phyloP scores from a whole-genome alignment of 352 stramenopile genomes.

The Plasmopara halstedii region DNA sequence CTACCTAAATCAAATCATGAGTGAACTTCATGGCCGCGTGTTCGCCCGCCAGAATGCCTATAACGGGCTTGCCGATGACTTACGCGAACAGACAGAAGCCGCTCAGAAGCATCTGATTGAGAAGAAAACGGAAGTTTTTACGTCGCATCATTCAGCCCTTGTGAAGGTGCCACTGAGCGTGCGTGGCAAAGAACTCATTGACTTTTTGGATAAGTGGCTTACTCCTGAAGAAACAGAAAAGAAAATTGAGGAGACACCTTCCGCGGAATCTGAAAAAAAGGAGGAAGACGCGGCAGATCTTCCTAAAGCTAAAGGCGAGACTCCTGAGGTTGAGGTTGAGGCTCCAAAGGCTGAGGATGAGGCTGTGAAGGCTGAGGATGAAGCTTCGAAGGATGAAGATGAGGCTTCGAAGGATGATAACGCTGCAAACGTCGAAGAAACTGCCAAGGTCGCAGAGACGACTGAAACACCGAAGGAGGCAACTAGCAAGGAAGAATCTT shows the following conservation, averaged over 20 bases:
- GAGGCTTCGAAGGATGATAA: too few species aligned
- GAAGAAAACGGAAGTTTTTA: constrained; percentile 37
- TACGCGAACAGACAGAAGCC: constrained; percentile 20
- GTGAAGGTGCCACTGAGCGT: constrained; percentile 34
- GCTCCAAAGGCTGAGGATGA: constrained; percentile 5
- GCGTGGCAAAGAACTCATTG: constrained; percentile 37
- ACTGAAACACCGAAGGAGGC: constrained; percentile 1
- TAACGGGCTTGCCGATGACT: constrained; percentile 18
- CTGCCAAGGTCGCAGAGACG: too few species aligned
- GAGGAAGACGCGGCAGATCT: constrained; percentile 10
- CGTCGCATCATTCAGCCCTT: constrained; percentile 28
- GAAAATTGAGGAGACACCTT: constrained; percentile 8
- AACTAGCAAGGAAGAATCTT: constrained; percentile 2
- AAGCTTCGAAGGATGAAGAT: too few species aligned
- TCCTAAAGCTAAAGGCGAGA: constrained; percentile 7
- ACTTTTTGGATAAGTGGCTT: constrained; percentile 38
- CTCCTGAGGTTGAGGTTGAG: constrained; percentile 6
- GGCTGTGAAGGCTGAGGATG: constrained; percentile 13
- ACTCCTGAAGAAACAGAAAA: constrained; percentile 17
- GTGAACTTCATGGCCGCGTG: constrained; percentile 26
- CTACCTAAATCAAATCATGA: constrained; percentile 5
- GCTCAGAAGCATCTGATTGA: constrained; percentile 30
- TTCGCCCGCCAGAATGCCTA: constrained; percentile 19
- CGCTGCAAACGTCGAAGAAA: too few species aligned
- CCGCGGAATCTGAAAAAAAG: constrained; percentile 11